Evolutionary conservation across 768 basidiomycete genomes (phyloP).

Genomic region (Lentinus brumalis): DNA sequence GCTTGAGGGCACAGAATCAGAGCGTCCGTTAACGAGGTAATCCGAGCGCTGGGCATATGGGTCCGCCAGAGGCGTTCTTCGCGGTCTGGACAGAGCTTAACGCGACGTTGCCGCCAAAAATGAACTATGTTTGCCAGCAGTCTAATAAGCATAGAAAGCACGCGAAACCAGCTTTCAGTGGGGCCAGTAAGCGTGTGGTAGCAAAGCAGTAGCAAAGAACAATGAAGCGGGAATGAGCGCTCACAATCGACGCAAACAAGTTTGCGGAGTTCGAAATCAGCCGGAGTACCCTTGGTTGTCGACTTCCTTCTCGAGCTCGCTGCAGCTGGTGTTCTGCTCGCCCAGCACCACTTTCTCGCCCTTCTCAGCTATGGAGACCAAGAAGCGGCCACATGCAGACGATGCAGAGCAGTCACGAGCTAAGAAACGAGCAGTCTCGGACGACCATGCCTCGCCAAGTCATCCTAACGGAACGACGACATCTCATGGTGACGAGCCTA

Average conservation of each 20-base stretch:
- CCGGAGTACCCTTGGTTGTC: slow-evolving; percentile 17
- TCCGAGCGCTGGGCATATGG: no score
- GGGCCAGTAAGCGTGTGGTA: neutral
- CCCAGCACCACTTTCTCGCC: neutral
- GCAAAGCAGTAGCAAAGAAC: neutral
- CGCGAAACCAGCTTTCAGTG: neutral
- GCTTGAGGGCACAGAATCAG: no score
- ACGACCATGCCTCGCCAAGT: slow-evolving; percentile 27
- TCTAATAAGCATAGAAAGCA: no score
- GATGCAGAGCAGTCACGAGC: slow-evolving; percentile 24
- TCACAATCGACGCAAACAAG: slow-evolving; percentile 16
- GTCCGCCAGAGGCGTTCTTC: no score
- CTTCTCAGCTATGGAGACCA: slow-evolving; percentile 24
- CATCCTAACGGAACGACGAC: slow-evolving; percentile 26
- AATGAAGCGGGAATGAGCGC: slow-evolving; percentile 5
- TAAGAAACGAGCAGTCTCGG: slow-evolving; percentile 33
- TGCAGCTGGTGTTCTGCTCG: slow-evolving; percentile 12
- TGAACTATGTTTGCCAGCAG: no score
- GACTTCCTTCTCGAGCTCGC: slow-evolving; percentile 17
- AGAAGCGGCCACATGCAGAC: slow-evolving; percentile 30
- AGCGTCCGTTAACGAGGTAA: no score
- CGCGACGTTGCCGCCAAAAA: no score
- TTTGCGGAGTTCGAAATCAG: slow-evolving; percentile 19
- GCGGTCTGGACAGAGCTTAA: no score
- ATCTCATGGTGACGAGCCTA: slow-evolving; percentile 30